A percentile compares a stretch with the other conserved stretches of the same genome.
Evolutionary conservation across 352 stramenopile species (phyloP).

Genomic region (Blastocystis sp.): DNA sequence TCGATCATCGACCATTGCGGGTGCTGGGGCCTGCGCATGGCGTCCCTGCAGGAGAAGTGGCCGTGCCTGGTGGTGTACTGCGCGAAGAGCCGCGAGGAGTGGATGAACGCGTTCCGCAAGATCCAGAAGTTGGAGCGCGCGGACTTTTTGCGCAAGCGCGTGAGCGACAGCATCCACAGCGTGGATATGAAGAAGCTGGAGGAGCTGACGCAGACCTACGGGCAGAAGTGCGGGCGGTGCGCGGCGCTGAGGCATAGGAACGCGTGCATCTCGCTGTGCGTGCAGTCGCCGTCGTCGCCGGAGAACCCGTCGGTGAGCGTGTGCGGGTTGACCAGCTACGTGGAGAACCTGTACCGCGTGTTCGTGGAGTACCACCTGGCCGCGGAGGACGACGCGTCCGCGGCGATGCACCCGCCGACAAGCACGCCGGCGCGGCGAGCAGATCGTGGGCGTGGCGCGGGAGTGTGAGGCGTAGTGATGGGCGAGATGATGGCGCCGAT

Average conservation of each 20-base stretch:
- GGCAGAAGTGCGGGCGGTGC: constrained; percentile 5
- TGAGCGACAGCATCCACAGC: constrained; percentile 57
- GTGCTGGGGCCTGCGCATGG: constrained; percentile 60
- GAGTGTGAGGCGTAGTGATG: not conserved
- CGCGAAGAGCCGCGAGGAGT: constrained; percentile 33
- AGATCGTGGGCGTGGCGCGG: not conserved
- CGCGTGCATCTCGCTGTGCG: constrained; percentile 59
- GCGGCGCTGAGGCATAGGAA: constrained; percentile 23
- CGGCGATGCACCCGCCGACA: too few species aligned
- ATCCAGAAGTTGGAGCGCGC: constrained; percentile 61
- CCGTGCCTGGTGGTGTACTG: constrained; percentile 67
- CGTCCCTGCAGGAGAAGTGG: constrained; percentile 50
- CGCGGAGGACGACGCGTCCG: not conserved
- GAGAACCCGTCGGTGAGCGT: constrained; percentile 58
- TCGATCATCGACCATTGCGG: constrained; percentile 46
- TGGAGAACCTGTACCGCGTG: constrained; percentile 57
- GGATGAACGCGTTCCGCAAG: constrained; percentile 62
- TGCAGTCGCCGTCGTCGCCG: constrained; percentile 62
- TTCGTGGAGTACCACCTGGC: constrained; percentile 59
- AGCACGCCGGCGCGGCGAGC: too few species aligned
- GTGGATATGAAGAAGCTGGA: constrained; percentile 64
- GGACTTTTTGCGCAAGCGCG: constrained; percentile 39
- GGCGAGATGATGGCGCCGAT: not conserved
- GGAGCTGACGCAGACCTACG: constrained; percentile 26
- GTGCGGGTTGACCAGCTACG: constrained; percentile 39